A percentile compares a stretch with the other conserved stretches of the same genome.
Evolutionary conservation across 2,329 filamentous ascomycete species (phyloP).

Genomic region (Ceratocystis diversiconidia): DNA sequence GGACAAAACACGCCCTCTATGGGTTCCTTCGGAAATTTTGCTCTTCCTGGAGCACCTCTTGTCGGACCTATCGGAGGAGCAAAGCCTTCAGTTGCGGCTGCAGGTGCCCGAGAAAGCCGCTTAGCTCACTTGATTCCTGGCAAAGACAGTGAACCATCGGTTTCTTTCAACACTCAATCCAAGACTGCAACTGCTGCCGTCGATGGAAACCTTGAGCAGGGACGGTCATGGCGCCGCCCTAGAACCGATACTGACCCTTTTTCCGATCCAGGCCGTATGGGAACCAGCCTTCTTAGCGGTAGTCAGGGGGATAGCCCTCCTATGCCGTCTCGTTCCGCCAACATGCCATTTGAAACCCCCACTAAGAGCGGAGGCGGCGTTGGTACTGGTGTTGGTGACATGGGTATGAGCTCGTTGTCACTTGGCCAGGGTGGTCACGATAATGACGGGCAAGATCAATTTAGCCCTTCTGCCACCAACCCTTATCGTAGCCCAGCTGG

Average conservation of each 20-base stretch:
- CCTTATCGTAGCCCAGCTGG: constrained; percentile 85
- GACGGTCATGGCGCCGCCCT: constrained; percentile 45
- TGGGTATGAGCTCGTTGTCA: constrained; percentile 48
- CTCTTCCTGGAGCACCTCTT: constrained; percentile 43
- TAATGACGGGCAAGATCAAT: constrained; percentile 44
- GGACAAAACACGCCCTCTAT: constrained; percentile 37
- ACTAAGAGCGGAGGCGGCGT: constrained; percentile 28
- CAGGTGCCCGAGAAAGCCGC: constrained; percentile 51
- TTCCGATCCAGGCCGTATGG: constrained; percentile 45
- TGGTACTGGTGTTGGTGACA: constrained; percentile 33
- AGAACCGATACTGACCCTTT: constrained; percentile 65
- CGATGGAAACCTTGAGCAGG: constrained; percentile 21
- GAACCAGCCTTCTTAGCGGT: constrained; percentile 29
- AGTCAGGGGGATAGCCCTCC: constrained; percentile 53
- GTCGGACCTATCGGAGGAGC: constrained; percentile 46
- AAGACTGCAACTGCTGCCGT: constrained; percentile 29
- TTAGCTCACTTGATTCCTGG: constrained; percentile 66
- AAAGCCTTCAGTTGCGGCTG: constrained; percentile 29
- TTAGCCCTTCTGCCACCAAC: constrained; percentile 90
- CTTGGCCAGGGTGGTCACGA: constrained; percentile 41
- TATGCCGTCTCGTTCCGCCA: constrained; percentile 21
- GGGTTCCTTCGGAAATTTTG: constrained; percentile 84
- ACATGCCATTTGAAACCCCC: constrained; percentile 29
- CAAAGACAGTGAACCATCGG: constrained; percentile 37
- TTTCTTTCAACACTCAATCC: constrained; percentile 20